phyloP scores from a whole-genome alignment of 139 green algal species.

The Edaphochlamys debaryana region DNA sequence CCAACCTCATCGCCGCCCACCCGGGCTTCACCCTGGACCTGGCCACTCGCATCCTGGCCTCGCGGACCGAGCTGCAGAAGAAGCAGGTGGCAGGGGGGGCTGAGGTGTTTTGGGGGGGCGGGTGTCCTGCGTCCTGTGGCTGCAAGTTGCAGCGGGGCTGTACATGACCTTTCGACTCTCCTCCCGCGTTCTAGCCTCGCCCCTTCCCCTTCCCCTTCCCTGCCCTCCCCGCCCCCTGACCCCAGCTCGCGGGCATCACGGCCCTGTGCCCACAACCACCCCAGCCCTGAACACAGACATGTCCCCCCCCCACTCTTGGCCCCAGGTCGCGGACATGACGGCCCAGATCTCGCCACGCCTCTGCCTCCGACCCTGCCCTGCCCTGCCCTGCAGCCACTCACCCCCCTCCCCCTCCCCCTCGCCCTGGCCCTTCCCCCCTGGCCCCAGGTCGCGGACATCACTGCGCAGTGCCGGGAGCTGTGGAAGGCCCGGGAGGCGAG shows the following conservation, averaged over 20 bases:
- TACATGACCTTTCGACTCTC: too few relatives aligned
- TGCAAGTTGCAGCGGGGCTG: too few relatives aligned
- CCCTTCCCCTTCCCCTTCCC: too few relatives aligned
- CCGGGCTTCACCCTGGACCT: slow-evolving; percentile 15
- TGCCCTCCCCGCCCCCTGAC: background rate
- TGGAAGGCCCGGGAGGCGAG: slow-evolving; percentile 24
- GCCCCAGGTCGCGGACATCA: slow-evolving; percentile 22
- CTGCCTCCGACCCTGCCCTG: background rate
- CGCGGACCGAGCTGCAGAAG: slow-evolving; percentile 4
- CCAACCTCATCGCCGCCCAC: slow-evolving; percentile 11
- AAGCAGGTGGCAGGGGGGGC: slow-evolving; percentile 3
- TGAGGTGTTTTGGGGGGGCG: background rate
- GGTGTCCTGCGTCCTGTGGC: background rate
- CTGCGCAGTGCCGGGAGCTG: slow-evolving; percentile 5
- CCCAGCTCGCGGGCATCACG: too few relatives aligned
- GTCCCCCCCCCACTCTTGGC: background rate
- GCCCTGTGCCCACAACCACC: too few relatives aligned
- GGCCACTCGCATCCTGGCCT: background rate
- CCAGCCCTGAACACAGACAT: too few relatives aligned
- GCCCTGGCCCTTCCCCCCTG: background rate
- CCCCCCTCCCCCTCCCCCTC: background rate
- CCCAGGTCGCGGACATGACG: too few relatives aligned
- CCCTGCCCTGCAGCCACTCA: background rate
- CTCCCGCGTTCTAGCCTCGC: too few relatives aligned
- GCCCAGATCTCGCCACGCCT: too few relatives aligned